Conservation (phyloP, 768 basidiomycete genomes). For the Lactarius vividus region DNA sequence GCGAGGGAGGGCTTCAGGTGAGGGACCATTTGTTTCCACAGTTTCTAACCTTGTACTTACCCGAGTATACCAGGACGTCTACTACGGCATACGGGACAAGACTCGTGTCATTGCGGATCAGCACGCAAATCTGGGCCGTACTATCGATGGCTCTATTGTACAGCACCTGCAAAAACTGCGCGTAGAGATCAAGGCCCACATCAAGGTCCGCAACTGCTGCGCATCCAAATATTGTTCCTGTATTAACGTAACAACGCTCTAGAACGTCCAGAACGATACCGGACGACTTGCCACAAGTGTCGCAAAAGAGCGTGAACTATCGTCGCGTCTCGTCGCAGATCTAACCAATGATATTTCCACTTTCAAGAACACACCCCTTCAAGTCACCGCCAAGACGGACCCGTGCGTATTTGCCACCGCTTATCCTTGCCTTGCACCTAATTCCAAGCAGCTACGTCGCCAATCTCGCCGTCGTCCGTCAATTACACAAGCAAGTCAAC, state of each 20-base stretch:
- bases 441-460: conserved; percentile 51
- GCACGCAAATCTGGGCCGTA: conserved; percentile 93
- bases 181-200: conserved; percentile 94
- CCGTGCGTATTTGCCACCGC: conserved; percentile 56
- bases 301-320: conserved; percentile 89
- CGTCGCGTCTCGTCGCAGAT: conserved; percentile 81
- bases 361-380: conserved; percentile 94
- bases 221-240: background rate
- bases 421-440: conserved; percentile 11
- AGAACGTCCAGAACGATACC: conserved; percentile 95
- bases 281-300: conserved; percentile 89
- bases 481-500: conserved; percentile 88
- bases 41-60: background rate
- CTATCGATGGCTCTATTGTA: conserved; percentile 95
- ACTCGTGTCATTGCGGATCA: conserved; percentile 92
- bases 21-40: conserved; percentile 22
- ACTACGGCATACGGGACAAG: conserved; percentile 90
- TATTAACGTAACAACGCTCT: background rate
- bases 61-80: conserved; percentile 64
- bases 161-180: conserved; percentile 96
- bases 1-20: conserved; percentile 93
- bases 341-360: conserved; percentile 84
- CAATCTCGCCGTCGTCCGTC: conserved; percentile 69
- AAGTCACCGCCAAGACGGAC: conserved; percentile 73
- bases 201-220: conserved; percentile 57